Percentiles rank a stretch among this genome's conserved stretches.
Conservation (phyloP, 2,329 filamentous ascomycete genomes). For the Cordyceps cateniannulata region DNA sequence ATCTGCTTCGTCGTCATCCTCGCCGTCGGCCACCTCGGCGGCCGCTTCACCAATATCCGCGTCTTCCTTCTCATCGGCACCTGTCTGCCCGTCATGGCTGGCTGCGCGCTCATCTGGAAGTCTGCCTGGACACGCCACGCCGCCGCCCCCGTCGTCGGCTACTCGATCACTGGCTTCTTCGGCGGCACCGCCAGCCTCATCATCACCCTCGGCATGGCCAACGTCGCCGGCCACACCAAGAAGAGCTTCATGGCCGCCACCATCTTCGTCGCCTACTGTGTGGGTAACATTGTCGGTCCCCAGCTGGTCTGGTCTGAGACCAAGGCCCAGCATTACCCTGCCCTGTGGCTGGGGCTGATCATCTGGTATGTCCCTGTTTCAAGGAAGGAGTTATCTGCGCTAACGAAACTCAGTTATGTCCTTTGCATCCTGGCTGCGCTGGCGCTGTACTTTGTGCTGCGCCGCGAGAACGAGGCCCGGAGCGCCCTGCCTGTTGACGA, state of each 20-base stretch:
- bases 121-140: slow-evolving; percentile 57
- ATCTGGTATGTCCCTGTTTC: slow-evolving; percentile 36
- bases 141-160: slow-evolving; percentile 61
- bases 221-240: slow-evolving; percentile 71
- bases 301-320: slow-evolving; percentile 64
- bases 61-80: slow-evolving; percentile 58
- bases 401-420: slow-evolving; percentile 46
- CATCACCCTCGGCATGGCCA: slow-evolving; percentile 50
- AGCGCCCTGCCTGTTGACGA: slow-evolving; percentile 44
- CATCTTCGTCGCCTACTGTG: slow-evolving; percentile 69
- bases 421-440: slow-evolving; percentile 56
- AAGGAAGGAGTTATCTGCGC: background rate
- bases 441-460: slow-evolving; percentile 52
- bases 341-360: slow-evolving; percentile 64
- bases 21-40: slow-evolving; percentile 57
- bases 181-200: slow-evolving; percentile 59
- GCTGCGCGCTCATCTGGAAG: slow-evolving; percentile 71
- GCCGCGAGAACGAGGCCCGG: slow-evolving; percentile 50
- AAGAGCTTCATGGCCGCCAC: slow-evolving; percentile 70
- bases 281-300: slow-evolving; percentile 70
- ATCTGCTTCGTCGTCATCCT: slow-evolving; percentile 63
- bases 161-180: slow-evolving; percentile 67
- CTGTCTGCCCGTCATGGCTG: slow-evolving; percentile 68
- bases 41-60: slow-evolving; percentile 54
- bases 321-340: slow-evolving; percentile 60